These are phyloP conservation scores for Aspergillus olivimuriae DNA, from an alignment of 495 filamentous ascomycete species.

Conservation along the genomic window DNA sequence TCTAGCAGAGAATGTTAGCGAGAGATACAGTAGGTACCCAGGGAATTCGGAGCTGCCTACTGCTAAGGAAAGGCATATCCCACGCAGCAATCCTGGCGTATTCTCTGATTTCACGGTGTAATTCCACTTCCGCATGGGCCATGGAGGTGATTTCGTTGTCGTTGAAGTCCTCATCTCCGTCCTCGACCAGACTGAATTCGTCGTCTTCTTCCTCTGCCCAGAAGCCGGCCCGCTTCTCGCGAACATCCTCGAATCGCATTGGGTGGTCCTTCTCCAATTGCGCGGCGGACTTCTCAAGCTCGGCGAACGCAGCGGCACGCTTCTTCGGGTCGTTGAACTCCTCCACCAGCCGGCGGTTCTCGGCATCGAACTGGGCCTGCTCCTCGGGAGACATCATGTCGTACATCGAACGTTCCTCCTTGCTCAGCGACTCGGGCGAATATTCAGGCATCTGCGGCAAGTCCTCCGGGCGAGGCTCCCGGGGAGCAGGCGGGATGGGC, in stretches of 20 bases:
- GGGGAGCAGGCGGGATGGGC: slow-evolving; percentile 24
- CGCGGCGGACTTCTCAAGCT: slow-evolving; percentile 25
- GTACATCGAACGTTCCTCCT: slow-evolving; percentile 41
- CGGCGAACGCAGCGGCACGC: slow-evolving; percentile 24
- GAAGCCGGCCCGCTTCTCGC: slow-evolving; percentile 31
- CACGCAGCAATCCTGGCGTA: slow-evolving; percentile 84
- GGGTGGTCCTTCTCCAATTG: slow-evolving; percentile 29
- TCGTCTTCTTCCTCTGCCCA: slow-evolving; percentile 51
- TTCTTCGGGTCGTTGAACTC: slow-evolving; percentile 34
- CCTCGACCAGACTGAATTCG: slow-evolving; percentile 44
- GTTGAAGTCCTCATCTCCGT: slow-evolving; percentile 57
- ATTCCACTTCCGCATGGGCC: slow-evolving; percentile 80
- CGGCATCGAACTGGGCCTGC: slow-evolving; percentile 34
- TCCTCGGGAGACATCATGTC: slow-evolving; percentile 44
- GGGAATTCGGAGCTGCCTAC: slow-evolving; percentile 44
- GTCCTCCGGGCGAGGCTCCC: slow-evolving; percentile 27
- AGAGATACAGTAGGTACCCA: not conserved
- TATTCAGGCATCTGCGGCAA: slow-evolving; percentile 30
- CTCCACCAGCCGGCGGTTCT: slow-evolving; percentile 29
- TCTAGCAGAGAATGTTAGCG: slow-evolving; percentile 44
- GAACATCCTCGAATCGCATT: slow-evolving; percentile 30
- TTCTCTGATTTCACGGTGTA: slow-evolving; percentile 82
- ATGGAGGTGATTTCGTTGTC: slow-evolving; percentile 77
- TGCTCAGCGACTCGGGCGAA: slow-evolving; percentile 31
- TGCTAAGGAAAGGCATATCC: slow-evolving; percentile 89